A percentile compares a stretch with the other conserved stretches of the same genome.
phyloP scores from a whole-genome alignment of 2,329 filamentous ascomycete genomes.

The Fusarium beomiforme region DNA sequence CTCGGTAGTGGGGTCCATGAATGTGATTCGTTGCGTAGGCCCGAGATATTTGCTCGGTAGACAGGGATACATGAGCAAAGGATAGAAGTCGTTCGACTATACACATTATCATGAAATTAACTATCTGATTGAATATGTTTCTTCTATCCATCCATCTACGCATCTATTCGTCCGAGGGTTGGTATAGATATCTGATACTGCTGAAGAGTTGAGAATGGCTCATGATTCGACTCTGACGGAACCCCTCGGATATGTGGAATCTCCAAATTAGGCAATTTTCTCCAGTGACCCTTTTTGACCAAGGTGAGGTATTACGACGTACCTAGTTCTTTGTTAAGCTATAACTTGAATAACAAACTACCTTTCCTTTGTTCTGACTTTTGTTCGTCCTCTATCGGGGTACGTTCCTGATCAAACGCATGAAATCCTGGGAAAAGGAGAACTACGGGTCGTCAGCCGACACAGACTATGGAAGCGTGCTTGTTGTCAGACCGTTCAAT shows the following conservation, averaged over 20 bases:
- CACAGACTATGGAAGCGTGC: not conserved
- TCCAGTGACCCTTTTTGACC: not conserved
- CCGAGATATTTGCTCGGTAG: conserved; percentile 2
- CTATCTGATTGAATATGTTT: not conserved
- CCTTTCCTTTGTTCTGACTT: not conserved
- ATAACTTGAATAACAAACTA: not conserved
- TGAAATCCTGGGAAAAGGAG: not conserved
- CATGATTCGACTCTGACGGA: not conserved
- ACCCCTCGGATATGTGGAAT: not conserved
- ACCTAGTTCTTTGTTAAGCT: not conserved
- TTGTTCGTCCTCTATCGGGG: not conserved
- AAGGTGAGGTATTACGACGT: not conserved
- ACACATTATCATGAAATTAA: not conserved
- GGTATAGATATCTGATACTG: not conserved
- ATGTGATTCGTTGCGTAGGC: conserved; percentile 35
- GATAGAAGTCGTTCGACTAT: not conserved
- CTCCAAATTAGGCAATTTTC: conserved; percentile 6
- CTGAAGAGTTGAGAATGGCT: not conserved
- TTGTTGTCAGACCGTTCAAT: not conserved
- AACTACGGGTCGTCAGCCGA: conserved; percentile 1
- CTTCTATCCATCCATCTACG: too few relatives aligned
- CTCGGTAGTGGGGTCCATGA: conserved; percentile 33
- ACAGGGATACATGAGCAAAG: not conserved
- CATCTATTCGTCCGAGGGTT: not conserved
- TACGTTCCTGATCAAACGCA: not conserved